Evolutionary conservation across 2,329 filamentous ascomycete genomes (phyloP).

Genomic region (Aspergillus aculeatinus): DNA sequence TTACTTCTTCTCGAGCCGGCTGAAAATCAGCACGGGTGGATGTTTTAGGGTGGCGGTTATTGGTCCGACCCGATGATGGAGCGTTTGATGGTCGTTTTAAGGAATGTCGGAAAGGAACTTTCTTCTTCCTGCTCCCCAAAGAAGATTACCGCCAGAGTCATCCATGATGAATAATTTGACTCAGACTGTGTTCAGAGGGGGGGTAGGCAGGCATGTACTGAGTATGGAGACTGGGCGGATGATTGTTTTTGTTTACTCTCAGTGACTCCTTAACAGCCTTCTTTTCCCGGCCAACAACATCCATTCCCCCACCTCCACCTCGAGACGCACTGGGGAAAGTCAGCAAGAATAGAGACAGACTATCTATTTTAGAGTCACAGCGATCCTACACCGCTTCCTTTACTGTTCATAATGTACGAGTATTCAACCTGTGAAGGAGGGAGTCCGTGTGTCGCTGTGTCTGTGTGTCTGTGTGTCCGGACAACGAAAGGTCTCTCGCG

Average conservation of each 20-base stretch:
- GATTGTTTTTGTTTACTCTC: not conserved
- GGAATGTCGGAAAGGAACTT: conserved; percentile 6
- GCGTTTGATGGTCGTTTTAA: conserved; percentile 3
- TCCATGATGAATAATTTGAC: too few species aligned
- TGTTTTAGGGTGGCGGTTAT: conserved; percentile 25
- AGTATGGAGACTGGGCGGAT: not conserved
- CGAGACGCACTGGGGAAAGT: not conserved
- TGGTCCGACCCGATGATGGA: conserved; percentile 18
- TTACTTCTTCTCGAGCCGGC: conserved; percentile 8
- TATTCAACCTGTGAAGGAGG: not conserved
- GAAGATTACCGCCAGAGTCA: not conserved
- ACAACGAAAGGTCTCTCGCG: not conserved
- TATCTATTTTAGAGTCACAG: not conserved
- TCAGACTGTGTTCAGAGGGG: too few species aligned
- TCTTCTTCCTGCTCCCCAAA: not conserved
- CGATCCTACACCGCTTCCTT: conserved; percentile 6
- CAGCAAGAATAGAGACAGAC: not conserved
- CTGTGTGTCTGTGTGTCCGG: not conserved
- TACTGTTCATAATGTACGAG: too few species aligned
- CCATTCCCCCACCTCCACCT: not conserved
- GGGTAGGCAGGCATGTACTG: conserved; percentile 14
- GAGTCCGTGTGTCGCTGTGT: not conserved
- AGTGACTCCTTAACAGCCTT: not conserved
- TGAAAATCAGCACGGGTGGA: conserved; percentile 21
- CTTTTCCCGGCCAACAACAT: not conserved